Conservation (phyloP, 2,329 filamentous ascomycete species). For the Penicillium polonicum region DNA sequence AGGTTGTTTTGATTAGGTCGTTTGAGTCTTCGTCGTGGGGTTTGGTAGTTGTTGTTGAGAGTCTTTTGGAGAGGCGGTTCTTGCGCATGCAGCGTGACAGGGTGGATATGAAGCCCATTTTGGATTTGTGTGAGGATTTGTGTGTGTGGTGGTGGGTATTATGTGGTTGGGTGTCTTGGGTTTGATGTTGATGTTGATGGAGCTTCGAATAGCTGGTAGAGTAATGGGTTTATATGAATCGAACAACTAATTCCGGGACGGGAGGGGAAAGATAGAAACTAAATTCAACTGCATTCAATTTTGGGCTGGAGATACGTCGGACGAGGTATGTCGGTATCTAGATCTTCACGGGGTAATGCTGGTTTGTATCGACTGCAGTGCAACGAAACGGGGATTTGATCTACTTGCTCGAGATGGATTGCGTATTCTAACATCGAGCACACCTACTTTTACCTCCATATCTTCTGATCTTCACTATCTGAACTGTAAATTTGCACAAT, state of each 20-base stretch:
- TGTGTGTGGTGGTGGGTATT: neutral
- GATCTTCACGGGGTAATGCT: constrained; percentile 1
- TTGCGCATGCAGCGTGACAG: constrained; percentile 19
- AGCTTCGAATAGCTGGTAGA: neutral
- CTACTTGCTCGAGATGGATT: neutral
- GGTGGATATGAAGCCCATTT: constrained; percentile 24
- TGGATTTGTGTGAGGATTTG: neutral
- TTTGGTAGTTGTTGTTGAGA: constrained; percentile 15
- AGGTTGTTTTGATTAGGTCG: constrained; percentile 21
- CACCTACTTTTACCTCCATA: neutral
- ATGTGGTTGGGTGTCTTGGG: too few relatives aligned
- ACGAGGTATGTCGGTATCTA: constrained; percentile 7
- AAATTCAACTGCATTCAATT: neutral
- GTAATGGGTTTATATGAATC: neutral
- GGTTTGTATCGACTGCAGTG: neutral
- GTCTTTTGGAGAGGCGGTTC: constrained; percentile 17
- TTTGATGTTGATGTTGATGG: neutral
- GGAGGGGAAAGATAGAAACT: neutral
- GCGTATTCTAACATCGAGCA: neutral
- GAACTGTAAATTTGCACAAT: neutral
- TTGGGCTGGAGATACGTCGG: neutral
- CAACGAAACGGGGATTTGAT: neutral
- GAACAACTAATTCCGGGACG: neutral
- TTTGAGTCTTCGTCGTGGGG: constrained; percentile 22
- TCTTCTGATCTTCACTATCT: neutral